Evolutionary conservation across 1,284 basidiomycete genomes (phyloP).

Genomic region (Entoloma clypeatum): DNA sequence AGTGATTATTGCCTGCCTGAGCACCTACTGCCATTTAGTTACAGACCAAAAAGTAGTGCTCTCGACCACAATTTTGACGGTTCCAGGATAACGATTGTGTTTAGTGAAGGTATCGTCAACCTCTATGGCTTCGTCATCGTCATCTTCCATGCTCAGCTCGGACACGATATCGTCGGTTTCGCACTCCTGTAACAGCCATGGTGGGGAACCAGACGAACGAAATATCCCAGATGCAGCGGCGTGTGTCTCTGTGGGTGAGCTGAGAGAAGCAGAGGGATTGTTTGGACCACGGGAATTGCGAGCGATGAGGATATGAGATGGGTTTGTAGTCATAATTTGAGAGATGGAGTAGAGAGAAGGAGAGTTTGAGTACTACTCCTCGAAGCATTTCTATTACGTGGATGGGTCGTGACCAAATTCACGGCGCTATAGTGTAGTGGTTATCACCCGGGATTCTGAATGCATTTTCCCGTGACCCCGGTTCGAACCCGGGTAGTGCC

Average conservation of each 20-base stretch:
- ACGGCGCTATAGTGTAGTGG: constrained; percentile 27
- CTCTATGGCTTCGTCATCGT: constrained; percentile 67
- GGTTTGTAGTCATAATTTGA: constrained; percentile 75
- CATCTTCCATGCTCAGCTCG: constrained; percentile 60
- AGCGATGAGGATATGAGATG: constrained; percentile 80
- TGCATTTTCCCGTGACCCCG: constrained; percentile 25
- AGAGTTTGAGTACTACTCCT: background rate
- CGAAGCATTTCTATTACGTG: background rate
- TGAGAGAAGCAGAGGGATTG: constrained; percentile 72
- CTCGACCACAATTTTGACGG: constrained; percentile 82
- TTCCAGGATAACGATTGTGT: constrained; percentile 63
- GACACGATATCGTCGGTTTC: constrained; percentile 66
- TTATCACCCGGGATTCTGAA: constrained; percentile 23
- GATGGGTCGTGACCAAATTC: background rate
- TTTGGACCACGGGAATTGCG: constrained; percentile 70
- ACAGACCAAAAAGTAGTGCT: constrained; percentile 78
- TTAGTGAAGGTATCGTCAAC: constrained; percentile 71
- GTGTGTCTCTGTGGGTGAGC: constrained; percentile 80
- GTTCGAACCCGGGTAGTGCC: constrained; percentile 29
- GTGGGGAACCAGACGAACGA: constrained; percentile 69
- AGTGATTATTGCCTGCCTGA: constrained; percentile 10
- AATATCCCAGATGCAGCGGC: constrained; percentile 80
- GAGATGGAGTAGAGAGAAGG: background rate
- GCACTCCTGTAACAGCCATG: constrained; percentile 70
- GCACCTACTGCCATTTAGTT: constrained; percentile 4